Conservation (phyloP, 1,139 yeast genomes). For the Candida sp. region DNA sequence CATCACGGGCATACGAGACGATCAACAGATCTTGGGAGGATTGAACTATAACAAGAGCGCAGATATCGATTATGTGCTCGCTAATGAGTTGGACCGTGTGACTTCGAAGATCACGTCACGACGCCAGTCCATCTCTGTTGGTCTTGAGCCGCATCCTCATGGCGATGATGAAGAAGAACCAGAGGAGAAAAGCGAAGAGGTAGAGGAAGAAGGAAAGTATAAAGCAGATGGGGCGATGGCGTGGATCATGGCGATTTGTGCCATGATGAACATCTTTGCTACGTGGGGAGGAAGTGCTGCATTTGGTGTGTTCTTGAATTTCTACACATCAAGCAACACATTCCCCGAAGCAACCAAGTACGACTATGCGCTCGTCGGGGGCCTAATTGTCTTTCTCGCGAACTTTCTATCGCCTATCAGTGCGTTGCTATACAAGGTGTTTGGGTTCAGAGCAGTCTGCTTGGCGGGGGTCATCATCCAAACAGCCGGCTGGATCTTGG, state of each 20-base stretch:
- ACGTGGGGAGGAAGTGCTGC: conserved; percentile 82
- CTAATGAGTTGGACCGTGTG: conserved; percentile 24
- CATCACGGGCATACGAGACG: conserved; percentile 37
- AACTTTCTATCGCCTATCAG: conserved; percentile 62
- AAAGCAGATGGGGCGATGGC: conserved; percentile 39
- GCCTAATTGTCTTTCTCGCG: conserved; percentile 62
- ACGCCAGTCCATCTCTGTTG: conserved; percentile 8
- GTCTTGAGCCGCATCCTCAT: conserved; percentile 3
- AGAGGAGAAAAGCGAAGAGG: not conserved
- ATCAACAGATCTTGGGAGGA: conserved; percentile 24
- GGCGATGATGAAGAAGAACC: no score
- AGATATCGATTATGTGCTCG: conserved; percentile 26
- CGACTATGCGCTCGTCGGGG: conserved; percentile 75
- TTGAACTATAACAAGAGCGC: conserved; percentile 21
- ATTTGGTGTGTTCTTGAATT: conserved; percentile 70
- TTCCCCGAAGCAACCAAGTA: conserved; percentile 62
- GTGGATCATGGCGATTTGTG: conserved; percentile 67
- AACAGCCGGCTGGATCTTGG: conserved; percentile 61
- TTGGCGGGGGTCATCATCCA: conserved; percentile 54
- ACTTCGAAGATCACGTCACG: conserved; percentile 9
- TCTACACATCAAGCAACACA: conserved; percentile 46
- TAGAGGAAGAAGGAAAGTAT: conserved; percentile 8
- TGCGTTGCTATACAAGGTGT: conserved; percentile 32
- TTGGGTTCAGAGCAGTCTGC: conserved; percentile 42
- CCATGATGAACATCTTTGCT: conserved; percentile 48